phyloP scores from a whole-genome alignment of 2,329 filamentous ascomycete genomes.

The Kalaharituber pfeilii region DNA sequence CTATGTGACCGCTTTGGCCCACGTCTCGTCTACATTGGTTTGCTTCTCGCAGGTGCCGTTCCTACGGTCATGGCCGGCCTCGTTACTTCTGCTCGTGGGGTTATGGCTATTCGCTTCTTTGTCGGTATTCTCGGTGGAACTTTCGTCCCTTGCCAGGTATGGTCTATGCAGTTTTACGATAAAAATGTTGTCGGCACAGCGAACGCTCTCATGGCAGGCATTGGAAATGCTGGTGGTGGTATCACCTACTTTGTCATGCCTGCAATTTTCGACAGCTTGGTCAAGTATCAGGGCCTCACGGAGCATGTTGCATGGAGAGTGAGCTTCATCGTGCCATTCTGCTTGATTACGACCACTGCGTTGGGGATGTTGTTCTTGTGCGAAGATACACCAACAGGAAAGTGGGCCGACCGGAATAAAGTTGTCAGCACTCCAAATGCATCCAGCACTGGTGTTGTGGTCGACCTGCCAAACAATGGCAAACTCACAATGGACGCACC shows the following conservation, averaged over 20 bases:
- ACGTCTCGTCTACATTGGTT: slow-evolving; percentile 58
- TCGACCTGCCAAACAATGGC: slow-evolving; percentile 23
- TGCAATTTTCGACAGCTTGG: slow-evolving; percentile 64
- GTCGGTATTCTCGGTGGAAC: slow-evolving; percentile 60
- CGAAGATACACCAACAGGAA: slow-evolving; percentile 65
- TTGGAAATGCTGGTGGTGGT: slow-evolving; percentile 75
- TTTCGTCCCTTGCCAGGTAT: slow-evolving; percentile 79
- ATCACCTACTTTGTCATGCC: slow-evolving; percentile 93
- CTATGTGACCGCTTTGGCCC: slow-evolving; percentile 75
- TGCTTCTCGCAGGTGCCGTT: slow-evolving; percentile 59
- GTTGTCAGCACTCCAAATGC: slow-evolving; percentile 23
- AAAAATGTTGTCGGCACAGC: slow-evolving; percentile 80
- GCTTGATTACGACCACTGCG: slow-evolving; percentile 51
- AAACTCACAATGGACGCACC: background rate
- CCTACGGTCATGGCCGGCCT: slow-evolving; percentile 70
- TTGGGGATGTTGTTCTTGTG: slow-evolving; percentile 55
- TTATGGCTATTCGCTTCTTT: slow-evolving; percentile 63
- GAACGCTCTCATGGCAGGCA: slow-evolving; percentile 68
- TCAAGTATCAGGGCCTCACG: slow-evolving; percentile 40
- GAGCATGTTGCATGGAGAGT: slow-evolving; percentile 64
- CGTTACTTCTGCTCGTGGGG: slow-evolving; percentile 46
- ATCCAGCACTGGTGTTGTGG: slow-evolving; percentile 29
- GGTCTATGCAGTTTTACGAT: slow-evolving; percentile 85
- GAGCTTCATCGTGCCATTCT: slow-evolving; percentile 66
- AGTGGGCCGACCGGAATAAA: slow-evolving; percentile 56